Percentiles rank a stretch among this genome's conserved stretches.
Conservation (phyloP, 148 eudicot species). For the Arbutus unedo region DNA sequence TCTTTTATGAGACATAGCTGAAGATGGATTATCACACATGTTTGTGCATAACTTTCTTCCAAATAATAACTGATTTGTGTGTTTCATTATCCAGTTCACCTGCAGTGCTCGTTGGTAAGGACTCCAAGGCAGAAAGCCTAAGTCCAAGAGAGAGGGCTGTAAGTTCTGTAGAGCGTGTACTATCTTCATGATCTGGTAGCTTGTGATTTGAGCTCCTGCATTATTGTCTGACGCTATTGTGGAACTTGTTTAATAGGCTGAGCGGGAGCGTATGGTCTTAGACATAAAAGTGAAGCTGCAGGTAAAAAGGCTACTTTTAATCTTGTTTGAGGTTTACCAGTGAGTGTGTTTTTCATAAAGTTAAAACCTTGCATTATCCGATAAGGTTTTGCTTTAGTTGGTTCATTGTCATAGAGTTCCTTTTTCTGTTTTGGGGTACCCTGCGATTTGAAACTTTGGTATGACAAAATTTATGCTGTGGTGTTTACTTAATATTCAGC, state of each 20-base stretch:
- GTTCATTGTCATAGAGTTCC: background rate
- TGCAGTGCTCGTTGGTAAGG: constrained; percentile 36
- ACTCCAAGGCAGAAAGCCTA: constrained; percentile 66
- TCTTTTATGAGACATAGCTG: background rate
- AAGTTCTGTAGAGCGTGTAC: constrained; percentile 32
- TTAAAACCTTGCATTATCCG: background rate
- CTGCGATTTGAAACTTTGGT: background rate
- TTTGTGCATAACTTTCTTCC: background rate
- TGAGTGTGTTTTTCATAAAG: background rate
- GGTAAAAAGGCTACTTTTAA: constrained; percentile 34
- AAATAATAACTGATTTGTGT: constrained; percentile 8
- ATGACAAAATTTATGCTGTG: background rate
- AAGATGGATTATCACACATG: background rate
- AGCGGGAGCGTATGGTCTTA: constrained; percentile 94
- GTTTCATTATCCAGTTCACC: constrained; percentile 32
- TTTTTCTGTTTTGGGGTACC: background rate
- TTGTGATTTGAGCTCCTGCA: constrained; percentile 6
- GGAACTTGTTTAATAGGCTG: constrained; percentile 61
- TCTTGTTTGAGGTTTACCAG: background rate
- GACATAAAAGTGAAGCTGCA: constrained; percentile 97
- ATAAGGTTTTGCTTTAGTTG: background rate
- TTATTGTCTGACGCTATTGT: background rate
- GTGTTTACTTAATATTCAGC: background rate
- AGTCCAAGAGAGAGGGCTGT: constrained; percentile 99
- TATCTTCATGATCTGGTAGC: background rate